Conservation (phyloP, 2,329 filamentous ascomycete species). For the Fusarium abutilonis region DNA sequence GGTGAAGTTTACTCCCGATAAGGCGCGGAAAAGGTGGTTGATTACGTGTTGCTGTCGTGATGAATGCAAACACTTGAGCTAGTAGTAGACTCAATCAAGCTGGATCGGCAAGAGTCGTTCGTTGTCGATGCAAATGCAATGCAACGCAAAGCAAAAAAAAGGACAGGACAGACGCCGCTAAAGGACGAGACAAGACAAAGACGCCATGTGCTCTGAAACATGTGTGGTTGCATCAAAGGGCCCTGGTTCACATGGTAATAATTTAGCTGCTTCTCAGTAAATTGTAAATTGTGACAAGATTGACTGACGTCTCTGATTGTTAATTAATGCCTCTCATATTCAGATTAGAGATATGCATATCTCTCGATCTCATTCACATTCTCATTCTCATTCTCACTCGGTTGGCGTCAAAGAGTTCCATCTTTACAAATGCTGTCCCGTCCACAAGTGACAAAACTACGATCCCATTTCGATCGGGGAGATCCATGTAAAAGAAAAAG, state of each 20-base stretch:
- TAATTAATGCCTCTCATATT: neutral
- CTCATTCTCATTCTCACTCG: neutral
- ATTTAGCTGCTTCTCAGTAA: neutral
- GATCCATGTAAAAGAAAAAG: neutral
- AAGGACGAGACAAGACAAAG: neutral
- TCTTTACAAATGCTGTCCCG: neutral
- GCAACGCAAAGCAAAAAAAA: neutral
- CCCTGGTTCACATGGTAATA: conserved; percentile 3
- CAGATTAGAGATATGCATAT: neutral
- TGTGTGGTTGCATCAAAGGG: conserved; percentile 8
- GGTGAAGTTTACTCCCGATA: conserved; percentile 3
- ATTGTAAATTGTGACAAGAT: too few species aligned
- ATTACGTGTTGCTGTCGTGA: conserved; percentile 1
- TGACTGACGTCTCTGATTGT: too few species aligned
- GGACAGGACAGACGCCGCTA: neutral
- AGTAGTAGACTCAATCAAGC: neutral
- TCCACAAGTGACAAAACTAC: neutral
- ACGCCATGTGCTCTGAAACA: conserved; percentile 13
- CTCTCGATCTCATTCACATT: too few species aligned
- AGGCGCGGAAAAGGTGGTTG: neutral
- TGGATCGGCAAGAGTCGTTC: conserved; percentile 18
- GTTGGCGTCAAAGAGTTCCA: neutral
- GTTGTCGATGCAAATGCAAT: neutral
- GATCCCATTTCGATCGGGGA: neutral
- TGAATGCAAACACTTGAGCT: conserved; percentile 13